Evolutionary conservation across 345 rosid species (phyloP).

Genomic region (Acer saccharum): DNA sequence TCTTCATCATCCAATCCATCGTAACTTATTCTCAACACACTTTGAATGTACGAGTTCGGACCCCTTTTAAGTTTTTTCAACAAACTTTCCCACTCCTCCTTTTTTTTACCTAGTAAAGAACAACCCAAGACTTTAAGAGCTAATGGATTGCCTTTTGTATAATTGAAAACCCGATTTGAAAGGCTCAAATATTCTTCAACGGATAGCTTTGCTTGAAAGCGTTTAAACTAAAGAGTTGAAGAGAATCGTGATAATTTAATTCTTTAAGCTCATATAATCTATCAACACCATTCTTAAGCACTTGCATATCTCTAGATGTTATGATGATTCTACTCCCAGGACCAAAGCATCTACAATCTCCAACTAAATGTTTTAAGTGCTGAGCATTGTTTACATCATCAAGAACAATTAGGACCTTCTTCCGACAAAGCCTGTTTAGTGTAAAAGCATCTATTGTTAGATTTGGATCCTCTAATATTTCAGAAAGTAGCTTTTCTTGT

Average conservation of each 20-base stretch:
- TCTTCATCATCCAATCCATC: neutral
- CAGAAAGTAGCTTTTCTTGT: conserved; percentile 5
- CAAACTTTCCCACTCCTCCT: neutral
- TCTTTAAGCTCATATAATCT: neutral
- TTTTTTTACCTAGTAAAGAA: neutral
- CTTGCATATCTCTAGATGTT: conserved; percentile 13
- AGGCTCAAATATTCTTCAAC: neutral
- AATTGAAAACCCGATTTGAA: neutral
- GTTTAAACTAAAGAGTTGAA: conserved; percentile 3
- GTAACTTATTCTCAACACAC: neutral
- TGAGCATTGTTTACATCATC: conserved; percentile 10
- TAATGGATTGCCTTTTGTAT: neutral
- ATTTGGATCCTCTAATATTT: neutral
- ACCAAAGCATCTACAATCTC: neutral
- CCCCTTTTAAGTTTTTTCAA: neutral
- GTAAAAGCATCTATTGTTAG: neutral
- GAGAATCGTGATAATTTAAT: neutral
- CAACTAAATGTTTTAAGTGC: neutral
- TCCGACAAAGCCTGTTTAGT: neutral
- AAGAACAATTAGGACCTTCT: conserved; percentile 17
- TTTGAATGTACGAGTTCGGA: neutral
- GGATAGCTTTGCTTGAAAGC: neutral
- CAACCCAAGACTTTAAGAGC: neutral
- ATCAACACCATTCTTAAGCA: neutral
- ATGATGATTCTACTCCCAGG: conserved; percentile 14